Base-by-base conservation (phyloP, 352 stramenopile genomes). In the Globisporangium viniferum region DNA sequence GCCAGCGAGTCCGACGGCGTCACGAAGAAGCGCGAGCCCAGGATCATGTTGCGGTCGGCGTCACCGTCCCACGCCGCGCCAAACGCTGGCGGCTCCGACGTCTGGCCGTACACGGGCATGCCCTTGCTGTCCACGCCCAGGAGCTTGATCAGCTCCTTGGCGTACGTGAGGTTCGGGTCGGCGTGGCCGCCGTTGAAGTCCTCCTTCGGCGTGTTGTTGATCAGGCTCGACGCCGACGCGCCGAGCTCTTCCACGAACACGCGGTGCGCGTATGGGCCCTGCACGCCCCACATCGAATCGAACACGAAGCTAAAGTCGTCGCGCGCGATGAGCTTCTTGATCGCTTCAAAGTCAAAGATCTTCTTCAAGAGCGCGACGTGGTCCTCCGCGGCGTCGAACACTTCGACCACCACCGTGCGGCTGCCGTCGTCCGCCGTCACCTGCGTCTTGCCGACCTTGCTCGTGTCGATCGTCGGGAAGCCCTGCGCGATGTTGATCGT, bases 91-190 rank as follows among this genome's bases (percentile, higher is more conserved):
- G 81, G 75, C 65, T 94, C 76, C 54, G 84, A 78, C 39, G 80
- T 70, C 70, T 97, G 95, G 59, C 94, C 93, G 29, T 78, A 64
- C 33, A 96, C 86, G 12, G 89, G 80, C 48, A 86, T 53, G 3
- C 89, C 90, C 73, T 97, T 93, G 64, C 62, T 69, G 68, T 95
- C 86, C 29, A 99, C 84, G 51, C 97, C 97, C 94, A 99, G 98
- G 63, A 90, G 88, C 78, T 97, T 92, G 48, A 99, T 98, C 29
- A 99, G 78, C 56, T 98, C 93, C 65, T 96, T 91, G 10, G 97
- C 98, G 79, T 99, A 99, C 59, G 94, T 99, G 55, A 99, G 77
- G 82, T 99, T 99, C n/a, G 98, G 98, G 84, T 99, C 98, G 33
- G 98, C 97, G 78, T 99, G 98, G 41, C 84, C 83, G 61, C 95